Evolutionary conservation across 2,329 filamentous ascomycete species (phyloP).

Genomic region (Trichoderma sp.): DNA sequence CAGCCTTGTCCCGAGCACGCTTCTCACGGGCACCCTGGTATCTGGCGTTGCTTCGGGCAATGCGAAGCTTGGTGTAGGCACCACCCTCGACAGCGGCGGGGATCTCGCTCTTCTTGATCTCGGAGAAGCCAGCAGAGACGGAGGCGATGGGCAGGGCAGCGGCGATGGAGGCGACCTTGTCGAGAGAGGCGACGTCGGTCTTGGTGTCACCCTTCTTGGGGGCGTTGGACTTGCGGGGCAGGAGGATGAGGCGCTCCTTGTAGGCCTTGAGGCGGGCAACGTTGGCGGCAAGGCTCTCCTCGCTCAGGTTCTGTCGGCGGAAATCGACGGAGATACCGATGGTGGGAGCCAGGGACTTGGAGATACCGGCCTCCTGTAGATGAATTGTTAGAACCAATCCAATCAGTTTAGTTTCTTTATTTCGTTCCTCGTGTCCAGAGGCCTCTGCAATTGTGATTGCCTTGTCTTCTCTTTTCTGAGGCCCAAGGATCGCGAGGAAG

Average conservation of each 20-base stretch:
- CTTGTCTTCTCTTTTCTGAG: background rate
- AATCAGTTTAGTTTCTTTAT: background rate
- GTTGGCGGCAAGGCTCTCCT: conserved; percentile 92
- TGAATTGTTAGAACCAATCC: conserved; percentile 35
- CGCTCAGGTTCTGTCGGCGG: conserved; percentile 94
- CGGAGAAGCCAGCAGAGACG: conserved; percentile 61
- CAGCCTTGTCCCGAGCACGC: conserved; percentile 83
- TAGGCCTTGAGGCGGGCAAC: conserved; percentile 98
- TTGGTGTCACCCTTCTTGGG: conserved; percentile 91
- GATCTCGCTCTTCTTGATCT: conserved; percentile 80
- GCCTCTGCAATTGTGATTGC: background rate
- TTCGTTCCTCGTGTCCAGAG: background rate
- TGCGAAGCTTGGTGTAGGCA: conserved; percentile 83
- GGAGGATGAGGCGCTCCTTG: conserved; percentile 93
- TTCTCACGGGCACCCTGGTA: conserved; percentile 85
- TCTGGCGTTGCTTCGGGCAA: conserved; percentile 79
- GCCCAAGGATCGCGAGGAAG: background rate
- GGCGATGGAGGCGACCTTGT: conserved; percentile 48
- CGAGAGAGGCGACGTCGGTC: conserved; percentile 71
- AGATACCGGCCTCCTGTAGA: conserved; percentile 83
- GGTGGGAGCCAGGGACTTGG: conserved; percentile 89
- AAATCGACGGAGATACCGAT: conserved; percentile 96
- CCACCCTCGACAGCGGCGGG: conserved; percentile 73
- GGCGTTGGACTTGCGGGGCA: conserved; percentile 92
- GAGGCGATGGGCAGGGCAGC: conserved; percentile 71